Evolutionary conservation across 306 rosid genomes (phyloP), one percentile per base, ranked within the genome.

Genomic region (Vigna trinervia): DNA sequence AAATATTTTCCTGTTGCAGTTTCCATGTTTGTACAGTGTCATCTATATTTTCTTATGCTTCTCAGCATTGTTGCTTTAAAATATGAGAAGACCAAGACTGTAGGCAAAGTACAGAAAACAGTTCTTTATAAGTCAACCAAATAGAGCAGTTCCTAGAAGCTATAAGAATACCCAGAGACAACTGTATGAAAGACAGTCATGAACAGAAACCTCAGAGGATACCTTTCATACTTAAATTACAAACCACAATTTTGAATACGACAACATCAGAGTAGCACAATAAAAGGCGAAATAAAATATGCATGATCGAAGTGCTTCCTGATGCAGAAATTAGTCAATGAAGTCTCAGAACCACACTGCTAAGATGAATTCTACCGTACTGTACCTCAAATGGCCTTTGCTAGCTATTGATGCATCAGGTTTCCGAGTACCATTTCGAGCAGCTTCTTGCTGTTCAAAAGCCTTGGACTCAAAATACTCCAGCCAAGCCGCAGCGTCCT

Each of bases 401-500:
- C 99, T 89, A 64, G 99, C 99, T 73, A 96, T 92, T 32, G 97
- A 92, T 41, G 99, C 98, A 83, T 96, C 99, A 39, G 96, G 99
- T 79, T 92, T 96, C 64, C 91, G 90, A 71, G 97, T 92, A 76
- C 99, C 99, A 84, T 92, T 92, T 80, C 96, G 85, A 48, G 97
- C 98, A 82, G 98, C 99, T 86, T 96, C 99, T 89, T 96, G 99
- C 83, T 96, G 99, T 82, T 96, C 99, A 80, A 92, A 87, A 88
- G 98, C 98, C 93, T 96, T 96, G 84, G 99, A 96, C 86, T 92
- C 98, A 73, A 96, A 96, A 84, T 96, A 96, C 76, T 96, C 99
- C 43, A 96, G 98, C 99, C 99, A 96, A 65, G 99, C 99, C 14
- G 99, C 99, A 83, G 99, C 98, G 62, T 96, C 99, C 99, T 96